These are phyloP conservation scores for Solanum arcanum DNA, from an alignment of 257 asterid species.

Conservation along the genomic window DNA sequence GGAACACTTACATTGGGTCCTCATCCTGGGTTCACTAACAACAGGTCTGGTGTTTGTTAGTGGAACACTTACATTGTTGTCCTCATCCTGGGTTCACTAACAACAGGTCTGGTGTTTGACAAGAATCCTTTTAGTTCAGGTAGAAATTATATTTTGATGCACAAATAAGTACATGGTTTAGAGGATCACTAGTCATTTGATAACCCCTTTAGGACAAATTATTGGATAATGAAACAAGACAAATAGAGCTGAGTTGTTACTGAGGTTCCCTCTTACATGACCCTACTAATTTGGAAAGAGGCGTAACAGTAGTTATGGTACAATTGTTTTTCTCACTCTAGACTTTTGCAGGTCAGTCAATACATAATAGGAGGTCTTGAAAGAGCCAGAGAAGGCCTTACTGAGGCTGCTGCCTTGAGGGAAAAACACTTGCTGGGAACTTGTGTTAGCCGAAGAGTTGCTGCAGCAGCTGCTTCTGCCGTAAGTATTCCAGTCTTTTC, in stretches of 20 bases:
- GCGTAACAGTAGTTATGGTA: background rate
- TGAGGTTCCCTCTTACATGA: background rate
- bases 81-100: background rate
- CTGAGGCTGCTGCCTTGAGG: constrained; percentile 92
- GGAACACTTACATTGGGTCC: background rate
- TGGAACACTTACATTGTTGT: background rate
- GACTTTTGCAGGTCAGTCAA: constrained; percentile 51
- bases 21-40: background rate
- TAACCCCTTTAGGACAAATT: background rate
- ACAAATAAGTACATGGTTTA: background rate
- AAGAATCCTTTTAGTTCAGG: background rate
- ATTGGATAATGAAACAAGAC: background rate
- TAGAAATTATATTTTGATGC: background rate
- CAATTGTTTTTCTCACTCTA: constrained; percentile 1
- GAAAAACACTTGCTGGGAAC: constrained; percentile 87
- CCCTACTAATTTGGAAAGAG: background rate
- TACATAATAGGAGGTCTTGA: constrained; percentile 94
- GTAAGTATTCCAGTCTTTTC: constrained; percentile 35
- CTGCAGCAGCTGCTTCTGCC: constrained; percentile 96
- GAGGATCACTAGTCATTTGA: background rate
- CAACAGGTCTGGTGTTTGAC: background rate
- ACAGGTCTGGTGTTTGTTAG: background rate
- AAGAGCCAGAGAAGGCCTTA: constrained; percentile 82
- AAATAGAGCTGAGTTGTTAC: background rate
- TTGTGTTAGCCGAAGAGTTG: constrained; percentile 85